A percentile compares a stretch with the other conserved stretches of the same genome.
Conservation (phyloP, 2,329 filamentous ascomycete genomes). For the Phialophora macrospora region DNA sequence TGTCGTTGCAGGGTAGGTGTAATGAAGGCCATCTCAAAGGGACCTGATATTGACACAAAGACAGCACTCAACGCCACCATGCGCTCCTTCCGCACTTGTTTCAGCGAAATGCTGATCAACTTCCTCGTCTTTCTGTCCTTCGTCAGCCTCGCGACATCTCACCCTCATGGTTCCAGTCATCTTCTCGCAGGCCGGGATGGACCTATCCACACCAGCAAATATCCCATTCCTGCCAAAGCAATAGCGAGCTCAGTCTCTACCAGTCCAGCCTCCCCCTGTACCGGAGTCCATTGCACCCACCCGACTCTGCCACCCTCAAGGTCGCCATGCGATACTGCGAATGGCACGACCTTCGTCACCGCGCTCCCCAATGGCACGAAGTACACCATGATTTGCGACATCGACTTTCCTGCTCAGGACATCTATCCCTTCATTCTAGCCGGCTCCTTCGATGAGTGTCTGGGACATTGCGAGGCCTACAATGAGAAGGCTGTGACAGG, state of each 20-base stretch:
- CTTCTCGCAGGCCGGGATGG: constrained; percentile 25
- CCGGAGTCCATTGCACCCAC: constrained; percentile 18
- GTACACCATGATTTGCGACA: constrained; percentile 41
- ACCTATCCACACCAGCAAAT: constrained; percentile 16
- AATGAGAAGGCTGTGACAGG: constrained; percentile 32
- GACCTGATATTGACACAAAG: constrained; percentile 8
- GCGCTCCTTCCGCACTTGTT: constrained; percentile 13
- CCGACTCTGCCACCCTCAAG: neutral
- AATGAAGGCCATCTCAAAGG: neutral
- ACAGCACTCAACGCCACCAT: constrained; percentile 18
- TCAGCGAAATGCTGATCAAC: constrained; percentile 32
- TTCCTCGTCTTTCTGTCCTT: constrained; percentile 11
- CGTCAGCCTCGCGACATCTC: constrained; percentile 4
- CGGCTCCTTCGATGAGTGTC: constrained; percentile 39
- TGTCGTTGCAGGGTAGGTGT: constrained; percentile 11
- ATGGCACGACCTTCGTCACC: neutral
- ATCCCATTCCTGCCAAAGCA: constrained; percentile 22
- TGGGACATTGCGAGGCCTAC: constrained; percentile 39
- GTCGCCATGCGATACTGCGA: constrained; percentile 32
- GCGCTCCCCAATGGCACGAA: constrained; percentile 37
- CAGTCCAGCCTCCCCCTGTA: constrained; percentile 21
- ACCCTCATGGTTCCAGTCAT: constrained; percentile 17
- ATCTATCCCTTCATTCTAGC: constrained; percentile 40
- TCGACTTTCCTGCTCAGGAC: constrained; percentile 40
- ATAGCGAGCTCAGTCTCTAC: constrained; percentile 5